Conservation (phyloP, 148 eudicot genomes). For the Rhododendron mucronatum region DNA sequence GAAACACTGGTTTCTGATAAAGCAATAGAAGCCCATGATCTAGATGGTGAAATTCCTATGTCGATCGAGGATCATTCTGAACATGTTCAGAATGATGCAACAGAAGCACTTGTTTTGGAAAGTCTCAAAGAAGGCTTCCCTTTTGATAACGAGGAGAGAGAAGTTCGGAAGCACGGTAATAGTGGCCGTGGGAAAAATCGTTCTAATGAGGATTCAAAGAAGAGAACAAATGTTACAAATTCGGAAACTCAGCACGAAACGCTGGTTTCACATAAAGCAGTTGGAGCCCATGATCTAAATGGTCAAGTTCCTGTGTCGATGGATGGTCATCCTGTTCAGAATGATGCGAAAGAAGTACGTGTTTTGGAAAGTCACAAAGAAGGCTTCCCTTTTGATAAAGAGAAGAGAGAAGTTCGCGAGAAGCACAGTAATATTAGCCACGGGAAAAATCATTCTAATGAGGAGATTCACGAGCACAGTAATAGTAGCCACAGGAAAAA, state of each 20-base stretch:
- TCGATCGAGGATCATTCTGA: slow-evolving; percentile 12
- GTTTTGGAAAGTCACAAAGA: slow-evolving; percentile 20
- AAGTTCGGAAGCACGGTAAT: slow-evolving; percentile 10
- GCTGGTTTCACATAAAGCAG: slow-evolving; percentile 4
- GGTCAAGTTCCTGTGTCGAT: slow-evolving; percentile 12
- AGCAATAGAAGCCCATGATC: slow-evolving; percentile 13
- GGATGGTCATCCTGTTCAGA: slow-evolving; percentile 13
- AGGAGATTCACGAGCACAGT: neutral
- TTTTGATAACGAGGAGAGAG: slow-evolving; percentile 11
- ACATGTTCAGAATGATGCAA: slow-evolving; percentile 12
- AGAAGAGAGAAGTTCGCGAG: neutral
- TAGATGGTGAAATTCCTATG: slow-evolving; percentile 10
- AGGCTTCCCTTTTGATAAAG: slow-evolving; percentile 12
- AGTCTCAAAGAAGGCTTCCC: slow-evolving; percentile 20
- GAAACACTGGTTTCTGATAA: slow-evolving; percentile 5
- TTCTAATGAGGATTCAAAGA: slow-evolving; percentile 11
- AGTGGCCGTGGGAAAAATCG: neutral
- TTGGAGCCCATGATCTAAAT: slow-evolving; percentile 12
- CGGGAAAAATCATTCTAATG: slow-evolving; percentile 1
- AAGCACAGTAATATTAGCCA: slow-evolving; percentile 3
- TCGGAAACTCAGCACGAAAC: slow-evolving; percentile 13
- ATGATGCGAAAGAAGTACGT: slow-evolving; percentile 13
- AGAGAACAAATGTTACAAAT: neutral
- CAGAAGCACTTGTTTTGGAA: slow-evolving; percentile 7
- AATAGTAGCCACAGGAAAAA: neutral